Conservation (phyloP, 148 eudicot species). For the Chenopodium album region DNA sequence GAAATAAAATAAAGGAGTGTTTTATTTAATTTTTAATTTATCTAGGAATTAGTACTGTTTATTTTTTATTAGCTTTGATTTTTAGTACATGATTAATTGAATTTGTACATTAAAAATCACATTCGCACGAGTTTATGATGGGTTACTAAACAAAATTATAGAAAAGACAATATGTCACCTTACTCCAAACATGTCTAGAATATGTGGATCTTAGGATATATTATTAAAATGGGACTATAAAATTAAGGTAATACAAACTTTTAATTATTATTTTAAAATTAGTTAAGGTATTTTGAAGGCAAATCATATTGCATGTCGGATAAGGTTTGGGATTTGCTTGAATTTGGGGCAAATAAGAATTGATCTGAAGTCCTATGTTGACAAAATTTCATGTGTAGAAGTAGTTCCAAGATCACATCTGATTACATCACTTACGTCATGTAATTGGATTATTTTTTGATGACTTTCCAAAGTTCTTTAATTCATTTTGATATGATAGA, state of each 20-base stretch:
- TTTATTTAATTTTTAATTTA: too few species aligned
- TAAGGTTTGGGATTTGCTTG: background rate
- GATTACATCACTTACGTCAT: background rate
- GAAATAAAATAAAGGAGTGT: too few species aligned
- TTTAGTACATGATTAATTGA: conserved; percentile 21
- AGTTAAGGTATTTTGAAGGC: background rate
- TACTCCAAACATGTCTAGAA: conserved; percentile 23
- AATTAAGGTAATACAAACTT: background rate
- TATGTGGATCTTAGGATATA: background rate
- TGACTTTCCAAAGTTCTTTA: background rate
- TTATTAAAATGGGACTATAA: background rate
- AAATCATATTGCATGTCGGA: conserved; percentile 14
- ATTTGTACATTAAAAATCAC: conserved; percentile 1
- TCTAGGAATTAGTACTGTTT: background rate
- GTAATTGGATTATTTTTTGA: background rate
- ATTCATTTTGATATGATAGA: background rate
- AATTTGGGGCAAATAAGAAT: background rate
- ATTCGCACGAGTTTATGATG: conserved; percentile 19
- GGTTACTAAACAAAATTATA: background rate
- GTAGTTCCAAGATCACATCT: conserved; percentile 2
- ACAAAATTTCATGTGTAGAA: background rate
- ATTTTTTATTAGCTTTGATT: too few species aligned
- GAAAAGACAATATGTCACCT: conserved; percentile 20
- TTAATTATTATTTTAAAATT: background rate
- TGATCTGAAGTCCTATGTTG: background rate